Evolutionary conservation across 768 basidiomycete species (phyloP), one percentile per base, ranked within the genome.

Genomic region (Mycena latifolia): DNA sequence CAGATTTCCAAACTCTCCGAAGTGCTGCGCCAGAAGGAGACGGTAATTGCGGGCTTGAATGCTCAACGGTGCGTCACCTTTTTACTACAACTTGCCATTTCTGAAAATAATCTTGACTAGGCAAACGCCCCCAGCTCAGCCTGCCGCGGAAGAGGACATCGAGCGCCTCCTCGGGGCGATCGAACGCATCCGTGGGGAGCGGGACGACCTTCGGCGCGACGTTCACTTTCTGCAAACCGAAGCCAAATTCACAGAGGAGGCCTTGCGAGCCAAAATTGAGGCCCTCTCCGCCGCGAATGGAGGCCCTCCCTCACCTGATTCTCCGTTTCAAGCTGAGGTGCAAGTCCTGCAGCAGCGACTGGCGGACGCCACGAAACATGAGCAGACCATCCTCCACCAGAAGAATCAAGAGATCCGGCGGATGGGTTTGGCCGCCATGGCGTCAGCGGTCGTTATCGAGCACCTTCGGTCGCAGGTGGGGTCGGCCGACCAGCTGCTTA

Each of bases 151-250:
- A 47, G 71, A 77, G 35, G 74, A 85, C 47, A 80, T 91, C 35
- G 86, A 86, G 65, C 85, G 84, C 41, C 80, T 93, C 25, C 79
- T 93, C 54, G 76, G 76, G 28, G 88, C 92, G 2, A 80, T 92
- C 46, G 85, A 88, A n/a, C 86, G 92, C 35, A 79, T 93, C 50
- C 88, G 92, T 6, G 75, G 76, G 5, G 91, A 94, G 69, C 83
- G 92, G 6, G 89, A 93, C 66, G 79, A 76, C 50, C 81, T 92
- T 28, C 84, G 84, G 55, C 84, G 88, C 8, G 84, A 90, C 58
- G 76, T 94, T 17, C 83, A 91, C 53, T 94, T 93, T 76, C 78
- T 90, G 58, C 84, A 91, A 67, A 80, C 82, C 3, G 92, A 94
- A 77, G 86, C 87, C 27, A 85, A 80, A 67, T 90, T 92, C 70